phyloP scores from a whole-genome alignment of 202 grass and related monocot species.

The Digitaria exilis region DNA sequence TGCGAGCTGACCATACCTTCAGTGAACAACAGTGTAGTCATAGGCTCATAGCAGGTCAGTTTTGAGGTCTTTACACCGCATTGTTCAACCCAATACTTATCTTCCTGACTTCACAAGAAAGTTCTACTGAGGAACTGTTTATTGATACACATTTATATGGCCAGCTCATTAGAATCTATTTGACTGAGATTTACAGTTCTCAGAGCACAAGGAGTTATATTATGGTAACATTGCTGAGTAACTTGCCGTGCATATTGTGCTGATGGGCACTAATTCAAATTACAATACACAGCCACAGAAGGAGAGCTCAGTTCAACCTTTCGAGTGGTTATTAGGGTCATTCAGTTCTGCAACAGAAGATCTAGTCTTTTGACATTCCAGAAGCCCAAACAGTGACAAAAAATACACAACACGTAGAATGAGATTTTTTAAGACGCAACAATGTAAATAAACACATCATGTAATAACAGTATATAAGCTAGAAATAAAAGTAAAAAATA shows the following conservation, averaged over 20 bases:
- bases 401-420: constrained; percentile 1
- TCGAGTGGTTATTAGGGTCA: neutral
- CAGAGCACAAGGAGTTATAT: neutral
- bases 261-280: neutral
- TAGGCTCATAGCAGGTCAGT: neutral
- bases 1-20: neutral
- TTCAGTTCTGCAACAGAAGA: constrained; percentile 18
- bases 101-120: neutral
- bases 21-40: neutral
- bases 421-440: no score
- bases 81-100: no score
- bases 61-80: no score
- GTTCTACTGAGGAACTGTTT: neutral
- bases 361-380: neutral
- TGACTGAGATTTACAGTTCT: neutral
- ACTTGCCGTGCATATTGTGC: neutral
- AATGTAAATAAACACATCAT: neutral
- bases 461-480: neutral
- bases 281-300: neutral
- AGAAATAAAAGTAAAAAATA: constrained; percentile 1
- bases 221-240: neutral
- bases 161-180: neutral
- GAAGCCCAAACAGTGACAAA: neutral
- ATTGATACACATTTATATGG: neutral
- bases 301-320: neutral